Conservation (phyloP, 2,329 filamentous ascomycete species). For the Emmonsiellopsis sp. region DNA sequence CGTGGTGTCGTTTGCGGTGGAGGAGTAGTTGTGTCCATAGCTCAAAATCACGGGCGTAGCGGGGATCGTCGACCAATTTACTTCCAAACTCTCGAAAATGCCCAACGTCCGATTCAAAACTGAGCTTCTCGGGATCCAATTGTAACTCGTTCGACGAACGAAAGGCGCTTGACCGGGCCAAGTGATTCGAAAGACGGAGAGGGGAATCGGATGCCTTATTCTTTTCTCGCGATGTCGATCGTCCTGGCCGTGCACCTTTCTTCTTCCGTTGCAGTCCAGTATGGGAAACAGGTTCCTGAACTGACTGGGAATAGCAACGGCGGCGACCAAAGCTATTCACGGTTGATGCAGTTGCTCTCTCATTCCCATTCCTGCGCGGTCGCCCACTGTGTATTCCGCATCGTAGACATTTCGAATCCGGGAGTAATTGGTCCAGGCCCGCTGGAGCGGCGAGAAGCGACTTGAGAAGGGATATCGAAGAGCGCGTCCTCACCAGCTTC, state of each 20-base stretch:
- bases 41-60: constrained; percentile 26
- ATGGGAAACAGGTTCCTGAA: no score
- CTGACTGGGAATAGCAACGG: no score
- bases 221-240: not conserved
- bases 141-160: not conserved
- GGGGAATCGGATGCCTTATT: not conserved
- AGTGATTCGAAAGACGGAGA: constrained; percentile 6
- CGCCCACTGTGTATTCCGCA: constrained; percentile 17
- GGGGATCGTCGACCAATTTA: constrained; percentile 29
- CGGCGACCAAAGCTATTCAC: not conserved
- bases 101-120: constrained; percentile 35
- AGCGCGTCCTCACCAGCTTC: constrained; percentile 34
- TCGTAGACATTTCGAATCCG: constrained; percentile 19
- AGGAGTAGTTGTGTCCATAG: constrained; percentile 38
- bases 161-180: constrained; percentile 5
- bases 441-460: constrained; percentile 21
- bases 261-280: no score
- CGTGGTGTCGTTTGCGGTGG: constrained; percentile 35
- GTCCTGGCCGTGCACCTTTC: not conserved
- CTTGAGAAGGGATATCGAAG: constrained; percentile 30
- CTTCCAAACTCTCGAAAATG: constrained; percentile 25
- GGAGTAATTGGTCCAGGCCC: constrained; percentile 26
- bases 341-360: not conserved
- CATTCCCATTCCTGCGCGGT: not conserved
- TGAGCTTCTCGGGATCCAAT: constrained; percentile 24